phyloP scores from a whole-genome alignment of 768 basidiomycete species.

The Boletellus ananiceps region DNA sequence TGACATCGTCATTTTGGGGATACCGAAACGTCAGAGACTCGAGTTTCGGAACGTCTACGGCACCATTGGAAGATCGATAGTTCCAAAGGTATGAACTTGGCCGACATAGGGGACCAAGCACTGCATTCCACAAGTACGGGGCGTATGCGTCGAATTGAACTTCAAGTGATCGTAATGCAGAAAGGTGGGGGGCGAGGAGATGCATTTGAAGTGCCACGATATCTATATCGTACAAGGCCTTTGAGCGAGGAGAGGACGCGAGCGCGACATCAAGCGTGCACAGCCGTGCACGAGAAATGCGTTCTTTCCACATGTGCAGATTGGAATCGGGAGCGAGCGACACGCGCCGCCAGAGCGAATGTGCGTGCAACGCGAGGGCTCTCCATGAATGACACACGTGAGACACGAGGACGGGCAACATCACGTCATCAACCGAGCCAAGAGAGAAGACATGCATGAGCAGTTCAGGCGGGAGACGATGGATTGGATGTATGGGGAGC shows the following conservation, averaged over 20 bases:
- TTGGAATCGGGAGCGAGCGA: conserved; percentile 39
- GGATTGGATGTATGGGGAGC: conserved; percentile 46
- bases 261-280: conserved; percentile 61
- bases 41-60: conserved; percentile 39
- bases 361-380: conserved; percentile 54
- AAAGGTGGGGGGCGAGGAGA: conserved; percentile 43
- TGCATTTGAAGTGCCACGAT: conserved; percentile 61
- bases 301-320: conserved; percentile 57
- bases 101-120: conserved; percentile 51
- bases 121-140: conserved; percentile 66
- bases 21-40: conserved; percentile 56
- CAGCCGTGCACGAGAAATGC: conserved; percentile 54
- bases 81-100: conserved; percentile 25
- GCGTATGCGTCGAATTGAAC: conserved; percentile 51
- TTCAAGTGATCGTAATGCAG: conserved; percentile 58
- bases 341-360: conserved; percentile 61
- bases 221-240: conserved; percentile 29
- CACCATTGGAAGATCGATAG: conserved; percentile 15
- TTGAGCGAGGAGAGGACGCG: conserved; percentile 32
- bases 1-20: conserved; percentile 63
- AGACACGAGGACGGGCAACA: conserved; percentile 59
- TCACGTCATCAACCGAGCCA: conserved; percentile 51
- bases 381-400: conserved; percentile 70
- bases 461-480: conserved; percentile 57
- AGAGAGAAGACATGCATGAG: conserved; percentile 60